These are phyloP conservation scores for Conidiobolus incongruus DNA, from an alignment of 371 early-diverging fungal genomes.

Conservation along the genomic window DNA sequence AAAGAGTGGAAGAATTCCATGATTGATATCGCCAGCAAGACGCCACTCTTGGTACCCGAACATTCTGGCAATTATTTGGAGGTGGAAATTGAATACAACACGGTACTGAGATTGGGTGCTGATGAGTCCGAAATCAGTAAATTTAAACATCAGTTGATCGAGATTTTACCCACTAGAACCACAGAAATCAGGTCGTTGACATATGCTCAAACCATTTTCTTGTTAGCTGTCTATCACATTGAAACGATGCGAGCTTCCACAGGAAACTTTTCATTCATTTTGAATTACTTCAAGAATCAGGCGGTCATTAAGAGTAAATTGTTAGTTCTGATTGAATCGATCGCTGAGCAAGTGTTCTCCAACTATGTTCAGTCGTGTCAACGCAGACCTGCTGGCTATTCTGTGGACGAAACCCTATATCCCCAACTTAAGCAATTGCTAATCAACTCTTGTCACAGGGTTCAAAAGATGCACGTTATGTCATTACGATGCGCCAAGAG, in stretches of 20 bases:
- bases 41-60: conserved; percentile 60
- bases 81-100: conserved; percentile 73
- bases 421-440: conserved; percentile 33
- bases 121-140: conserved; percentile 26
- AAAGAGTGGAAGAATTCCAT: conserved; percentile 46
- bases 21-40: conserved; percentile 49
- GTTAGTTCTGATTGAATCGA: conserved; percentile 41
- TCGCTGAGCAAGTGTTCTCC: conserved; percentile 24
- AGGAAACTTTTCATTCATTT: conserved; percentile 40
- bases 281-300: conserved; percentile 67
- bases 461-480: conserved; percentile 33
- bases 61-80: conserved; percentile 52
- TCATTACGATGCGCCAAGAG: conserved; percentile 27
- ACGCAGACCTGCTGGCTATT: conserved; percentile 19
- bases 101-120: conserved; percentile 45
- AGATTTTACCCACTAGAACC: conserved; percentile 19
- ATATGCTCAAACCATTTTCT: conserved; percentile 52
- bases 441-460: conserved; percentile 36
- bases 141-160: conserved; percentile 12
- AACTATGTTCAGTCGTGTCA: conserved; percentile 15
- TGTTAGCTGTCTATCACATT: conserved; percentile 62
- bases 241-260: conserved; percentile 54
- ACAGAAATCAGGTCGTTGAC: conserved; percentile 37
- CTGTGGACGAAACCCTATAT: conserved; percentile 17
- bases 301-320: conserved; percentile 48